Conservation (phyloP, 2,329 filamentous ascomycete species). For the Stemphylium beticola region DNA sequence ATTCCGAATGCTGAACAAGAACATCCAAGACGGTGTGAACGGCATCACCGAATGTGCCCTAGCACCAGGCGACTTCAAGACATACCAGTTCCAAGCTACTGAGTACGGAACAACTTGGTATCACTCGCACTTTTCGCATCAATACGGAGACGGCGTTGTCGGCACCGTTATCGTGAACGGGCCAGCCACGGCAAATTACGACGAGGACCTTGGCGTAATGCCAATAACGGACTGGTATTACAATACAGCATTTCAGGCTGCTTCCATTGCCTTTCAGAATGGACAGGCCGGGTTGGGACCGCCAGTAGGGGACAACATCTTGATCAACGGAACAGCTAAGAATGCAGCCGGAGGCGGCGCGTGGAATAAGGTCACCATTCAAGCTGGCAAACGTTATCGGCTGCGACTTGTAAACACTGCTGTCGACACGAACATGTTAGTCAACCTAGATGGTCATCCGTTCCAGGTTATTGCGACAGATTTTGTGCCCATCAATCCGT, state of each 20-base stretch:
- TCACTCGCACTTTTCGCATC: conserved; percentile 51
- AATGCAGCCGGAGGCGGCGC: conserved; percentile 47
- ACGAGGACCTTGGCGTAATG: conserved; percentile 36
- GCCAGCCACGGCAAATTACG: conserved; percentile 40
- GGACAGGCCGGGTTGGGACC: conserved; percentile 28
- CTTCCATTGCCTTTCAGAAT: conserved; percentile 28
- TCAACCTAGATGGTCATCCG: conserved; percentile 39
- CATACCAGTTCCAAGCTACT: conserved; percentile 37
- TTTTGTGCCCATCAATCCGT: conserved; percentile 39
- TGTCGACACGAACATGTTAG: conserved; percentile 32
- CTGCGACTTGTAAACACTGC: conserved; percentile 64
- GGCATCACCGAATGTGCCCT: conserved; percentile 51
- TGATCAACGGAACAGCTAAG: conserved; percentile 64
- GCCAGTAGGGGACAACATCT: conserved; percentile 52
- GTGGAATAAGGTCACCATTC: conserved; percentile 38
- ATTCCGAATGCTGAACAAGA: conserved; percentile 61
- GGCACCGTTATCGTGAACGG: conserved; percentile 43
- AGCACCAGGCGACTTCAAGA: conserved; percentile 57
- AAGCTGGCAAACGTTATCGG: conserved; percentile 58
- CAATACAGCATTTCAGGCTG: conserved; percentile 39
- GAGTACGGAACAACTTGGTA: conserved; percentile 48
- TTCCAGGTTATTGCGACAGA: conserved; percentile 44
- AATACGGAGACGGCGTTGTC: conserved; percentile 52
- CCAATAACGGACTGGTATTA: conserved; percentile 53
- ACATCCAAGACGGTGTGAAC: conserved; percentile 61